Percentiles rank a stretch among this genome's conserved stretches.
Evolutionary conservation across 306 rosid genomes (phyloP).

Genomic region (Alnus rubra): DNA sequence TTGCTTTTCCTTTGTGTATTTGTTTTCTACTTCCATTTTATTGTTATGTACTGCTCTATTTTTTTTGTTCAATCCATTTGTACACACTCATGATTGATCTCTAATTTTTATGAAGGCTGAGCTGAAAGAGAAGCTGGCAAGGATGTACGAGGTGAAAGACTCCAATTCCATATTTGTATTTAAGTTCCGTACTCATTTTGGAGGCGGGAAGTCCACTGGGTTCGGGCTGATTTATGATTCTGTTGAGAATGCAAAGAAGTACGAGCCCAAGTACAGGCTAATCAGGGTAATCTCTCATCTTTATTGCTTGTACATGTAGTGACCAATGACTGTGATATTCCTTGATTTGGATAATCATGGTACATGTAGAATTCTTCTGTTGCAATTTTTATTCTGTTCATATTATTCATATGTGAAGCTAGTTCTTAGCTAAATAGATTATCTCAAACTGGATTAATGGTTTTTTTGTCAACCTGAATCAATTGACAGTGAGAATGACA

Average conservation of each 20-base stretch:
- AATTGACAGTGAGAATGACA: too few relatives aligned
- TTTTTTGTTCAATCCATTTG: not conserved
- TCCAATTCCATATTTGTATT: slow-evolving; percentile 31
- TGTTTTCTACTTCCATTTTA: not conserved
- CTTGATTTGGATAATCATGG: not conserved
- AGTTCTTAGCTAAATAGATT: not conserved
- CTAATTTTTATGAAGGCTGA: slow-evolving; percentile 30
- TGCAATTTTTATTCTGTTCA: not conserved
- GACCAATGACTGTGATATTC: not conserved
- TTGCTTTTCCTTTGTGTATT: not conserved
- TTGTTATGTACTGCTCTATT: too few relatives aligned
- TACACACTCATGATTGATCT: not conserved
- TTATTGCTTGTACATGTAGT: not conserved
- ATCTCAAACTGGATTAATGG: not conserved
- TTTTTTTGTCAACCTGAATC: too few relatives aligned
- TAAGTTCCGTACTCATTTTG: slow-evolving; percentile 39
- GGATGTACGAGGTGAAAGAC: slow-evolving; percentile 34
- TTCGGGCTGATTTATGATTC: slow-evolving; percentile 39
- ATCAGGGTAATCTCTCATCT: slow-evolving; percentile 27
- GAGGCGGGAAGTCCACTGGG: slow-evolving; percentile 36
- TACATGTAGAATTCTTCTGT: not conserved
- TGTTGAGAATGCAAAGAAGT: slow-evolving; percentile 36
- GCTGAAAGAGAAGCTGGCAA: slow-evolving; percentile 31
- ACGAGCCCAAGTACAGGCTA: slow-evolving; percentile 37
- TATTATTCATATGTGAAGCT: not conserved